phyloP scores from a whole-genome alignment of 2,329 filamentous ascomycete species.

The Helotiales sp. region DNA sequence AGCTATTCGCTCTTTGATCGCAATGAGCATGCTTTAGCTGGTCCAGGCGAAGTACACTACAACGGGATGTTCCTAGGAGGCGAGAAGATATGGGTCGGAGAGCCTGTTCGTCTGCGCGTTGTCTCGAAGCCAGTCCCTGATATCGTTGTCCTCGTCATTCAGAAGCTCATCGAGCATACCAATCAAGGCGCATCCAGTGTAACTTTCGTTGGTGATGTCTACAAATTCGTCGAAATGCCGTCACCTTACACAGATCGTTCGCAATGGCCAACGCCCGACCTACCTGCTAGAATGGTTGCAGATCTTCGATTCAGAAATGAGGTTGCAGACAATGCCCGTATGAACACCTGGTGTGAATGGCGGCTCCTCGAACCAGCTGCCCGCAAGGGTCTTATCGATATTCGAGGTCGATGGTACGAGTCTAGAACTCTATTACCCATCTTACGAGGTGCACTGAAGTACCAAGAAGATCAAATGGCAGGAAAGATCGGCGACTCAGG shows the following conservation, averaged over 20 bases:
- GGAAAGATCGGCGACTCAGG: constrained; percentile 43
- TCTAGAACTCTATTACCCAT: constrained; percentile 48
- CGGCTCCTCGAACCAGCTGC: constrained; percentile 31
- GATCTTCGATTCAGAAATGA: constrained; percentile 47
- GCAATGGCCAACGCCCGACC: constrained; percentile 41
- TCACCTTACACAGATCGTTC: constrained; percentile 36
- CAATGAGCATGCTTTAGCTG: constrained; percentile 40
- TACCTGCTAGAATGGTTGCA: constrained; percentile 46
- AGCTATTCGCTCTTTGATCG: constrained; percentile 54
- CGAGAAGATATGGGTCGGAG: constrained; percentile 61
- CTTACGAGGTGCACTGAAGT: constrained; percentile 32
- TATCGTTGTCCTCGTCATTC: constrained; percentile 47
- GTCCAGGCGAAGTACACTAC: constrained; percentile 45
- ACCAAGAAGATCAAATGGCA: constrained; percentile 34
- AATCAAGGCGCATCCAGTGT: constrained; percentile 34
- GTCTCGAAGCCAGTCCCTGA: constrained; percentile 25
- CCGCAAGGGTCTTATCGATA: constrained; percentile 41
- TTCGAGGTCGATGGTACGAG: constrained; percentile 64
- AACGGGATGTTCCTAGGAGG: constrained; percentile 56
- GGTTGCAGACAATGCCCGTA: constrained; percentile 39
- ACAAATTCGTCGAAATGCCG: constrained; percentile 45
- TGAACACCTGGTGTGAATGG: constrained; percentile 34
- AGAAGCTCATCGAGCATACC: constrained; percentile 37
- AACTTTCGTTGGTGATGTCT: constrained; percentile 50
- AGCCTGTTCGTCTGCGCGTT: constrained; percentile 51